phyloP scores from a whole-genome alignment of 2,329 filamentous ascomycete species.

The Aspergillus sp. region DNA sequence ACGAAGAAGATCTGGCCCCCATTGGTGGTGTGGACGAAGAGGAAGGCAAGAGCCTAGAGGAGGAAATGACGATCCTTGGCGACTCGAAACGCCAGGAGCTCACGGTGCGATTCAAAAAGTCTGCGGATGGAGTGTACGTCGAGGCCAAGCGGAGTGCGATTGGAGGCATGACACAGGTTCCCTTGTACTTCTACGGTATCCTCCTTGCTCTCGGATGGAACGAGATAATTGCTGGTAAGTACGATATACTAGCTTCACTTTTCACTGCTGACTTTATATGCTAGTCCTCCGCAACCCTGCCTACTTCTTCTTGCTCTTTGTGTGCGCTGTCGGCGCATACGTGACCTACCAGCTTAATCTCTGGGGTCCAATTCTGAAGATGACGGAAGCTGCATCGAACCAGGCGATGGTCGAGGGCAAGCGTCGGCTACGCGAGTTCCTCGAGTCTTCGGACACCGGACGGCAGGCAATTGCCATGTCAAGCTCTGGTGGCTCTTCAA shows the following conservation, averaged over 20 bases:
- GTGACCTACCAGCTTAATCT: constrained; percentile 92
- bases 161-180: constrained; percentile 89
- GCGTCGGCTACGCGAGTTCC: constrained; percentile 83
- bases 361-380: constrained; percentile 92
- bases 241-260: not conserved
- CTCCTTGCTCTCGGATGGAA: constrained; percentile 96
- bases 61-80: constrained; percentile 92
- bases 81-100: constrained; percentile 90
- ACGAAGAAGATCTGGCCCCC: constrained; percentile 84
- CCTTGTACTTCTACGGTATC: constrained; percentile 89
- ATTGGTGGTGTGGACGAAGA: constrained; percentile 95
- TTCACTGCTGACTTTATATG: not conserved
- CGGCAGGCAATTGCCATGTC: constrained; percentile 80
- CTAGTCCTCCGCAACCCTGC: constrained; percentile 88
- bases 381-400: constrained; percentile 82
- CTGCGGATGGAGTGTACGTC: constrained; percentile 94
- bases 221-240: constrained; percentile 89
- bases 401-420: constrained; percentile 92
- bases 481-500: constrained; percentile 36
- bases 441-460: constrained; percentile 83
- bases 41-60: constrained; percentile 88
- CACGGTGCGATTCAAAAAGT: constrained; percentile 95
- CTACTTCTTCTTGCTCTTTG: constrained; percentile 84
- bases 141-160: constrained; percentile 97
- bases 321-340: constrained; percentile 75